phyloP scores from a whole-genome alignment of 164 flowering plant genomes.

The Buxus sempervirens region DNA sequence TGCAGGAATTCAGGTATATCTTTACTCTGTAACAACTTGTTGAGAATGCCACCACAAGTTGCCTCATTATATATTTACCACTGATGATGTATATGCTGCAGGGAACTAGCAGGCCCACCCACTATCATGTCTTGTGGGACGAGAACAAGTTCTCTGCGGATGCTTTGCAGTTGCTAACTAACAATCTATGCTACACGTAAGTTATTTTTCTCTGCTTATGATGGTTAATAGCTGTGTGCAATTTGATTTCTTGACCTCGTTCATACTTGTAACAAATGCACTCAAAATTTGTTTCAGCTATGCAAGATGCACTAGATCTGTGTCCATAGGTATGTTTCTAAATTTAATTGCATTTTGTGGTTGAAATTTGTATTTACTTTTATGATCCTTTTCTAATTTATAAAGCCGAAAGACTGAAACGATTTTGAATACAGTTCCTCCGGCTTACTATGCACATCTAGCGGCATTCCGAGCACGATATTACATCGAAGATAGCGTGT shows the following conservation, averaged over 20 bases:
- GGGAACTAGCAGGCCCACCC: slow-evolving; percentile 85
- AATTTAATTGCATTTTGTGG: too few species aligned
- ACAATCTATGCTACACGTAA: slow-evolving; percentile 79
- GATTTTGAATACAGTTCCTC: slow-evolving; percentile 91
- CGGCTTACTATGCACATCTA: slow-evolving; percentile 81
- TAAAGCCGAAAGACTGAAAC: too few species aligned
- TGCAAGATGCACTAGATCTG: slow-evolving; percentile 85
- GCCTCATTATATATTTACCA: too few species aligned
- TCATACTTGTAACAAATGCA: neutral
- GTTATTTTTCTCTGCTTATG: neutral
- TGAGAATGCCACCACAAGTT: too few species aligned
- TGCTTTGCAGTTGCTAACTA: slow-evolving; percentile 52
- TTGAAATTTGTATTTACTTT: too few species aligned
- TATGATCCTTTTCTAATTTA: too few species aligned
- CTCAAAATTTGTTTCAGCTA: slow-evolving; percentile 39
- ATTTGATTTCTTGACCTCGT: neutral
- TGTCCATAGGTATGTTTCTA: slow-evolving; percentile 68
- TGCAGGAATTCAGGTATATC: slow-evolving; percentile 81
- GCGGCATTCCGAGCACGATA: slow-evolving; percentile 73
- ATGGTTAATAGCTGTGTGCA: neutral
- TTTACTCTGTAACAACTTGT: too few species aligned
- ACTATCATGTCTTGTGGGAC: slow-evolving; percentile 76
- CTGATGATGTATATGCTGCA: slow-evolving; percentile 14
- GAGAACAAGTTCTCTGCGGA: slow-evolving; percentile 71
- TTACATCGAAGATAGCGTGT: slow-evolving; percentile 48